Conservation (phyloP, 2,329 filamentous ascomycete species). For the Acarospora socialis region DNA sequence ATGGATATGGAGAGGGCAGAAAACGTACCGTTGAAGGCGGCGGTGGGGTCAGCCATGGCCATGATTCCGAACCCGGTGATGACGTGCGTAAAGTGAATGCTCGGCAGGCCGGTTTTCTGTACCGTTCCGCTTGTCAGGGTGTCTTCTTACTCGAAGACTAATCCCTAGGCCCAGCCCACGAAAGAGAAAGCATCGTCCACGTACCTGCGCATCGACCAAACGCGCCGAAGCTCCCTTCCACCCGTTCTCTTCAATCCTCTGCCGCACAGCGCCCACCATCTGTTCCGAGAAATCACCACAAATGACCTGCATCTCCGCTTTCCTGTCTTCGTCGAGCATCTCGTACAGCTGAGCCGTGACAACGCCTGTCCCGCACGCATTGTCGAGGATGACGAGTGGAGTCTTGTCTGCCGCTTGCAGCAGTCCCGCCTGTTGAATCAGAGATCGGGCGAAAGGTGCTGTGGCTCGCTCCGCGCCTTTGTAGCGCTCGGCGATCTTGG, state of each 20-base stretch:
- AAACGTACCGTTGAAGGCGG: slow-evolving; percentile 23
- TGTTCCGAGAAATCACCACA: slow-evolving; percentile 34
- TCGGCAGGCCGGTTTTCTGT: slow-evolving; percentile 28
- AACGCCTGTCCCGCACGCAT: slow-evolving; percentile 39
- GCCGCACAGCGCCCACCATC: slow-evolving; percentile 29
- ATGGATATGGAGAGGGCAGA: background rate
- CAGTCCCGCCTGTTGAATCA: slow-evolving; percentile 21
- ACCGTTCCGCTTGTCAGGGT: slow-evolving; percentile 8
- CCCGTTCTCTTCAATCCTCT: slow-evolving; percentile 25
- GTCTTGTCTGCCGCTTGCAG: slow-evolving; percentile 10
- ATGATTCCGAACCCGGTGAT: slow-evolving; percentile 36
- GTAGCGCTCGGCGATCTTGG: slow-evolving; percentile 17
- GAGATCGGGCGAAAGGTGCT: slow-evolving; percentile 17
- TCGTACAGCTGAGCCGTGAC: slow-evolving; percentile 33
- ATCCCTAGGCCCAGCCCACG: too few species aligned
- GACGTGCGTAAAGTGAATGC: slow-evolving; percentile 30
- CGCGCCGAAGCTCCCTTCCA: slow-evolving; percentile 35
- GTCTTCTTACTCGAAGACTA: slow-evolving; percentile 14
- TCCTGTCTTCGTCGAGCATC: slow-evolving; percentile 24
- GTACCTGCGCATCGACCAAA: slow-evolving; percentile 35
- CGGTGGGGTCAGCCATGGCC: slow-evolving; percentile 29
- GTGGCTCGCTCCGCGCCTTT: slow-evolving; percentile 20
- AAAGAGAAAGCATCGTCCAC: too few species aligned
- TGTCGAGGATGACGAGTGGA: slow-evolving; percentile 32
- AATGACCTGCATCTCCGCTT: slow-evolving; percentile 33